phyloP scores from a whole-genome alignment of 148 eudicot genomes.

The Rhododendron simsii region DNA sequence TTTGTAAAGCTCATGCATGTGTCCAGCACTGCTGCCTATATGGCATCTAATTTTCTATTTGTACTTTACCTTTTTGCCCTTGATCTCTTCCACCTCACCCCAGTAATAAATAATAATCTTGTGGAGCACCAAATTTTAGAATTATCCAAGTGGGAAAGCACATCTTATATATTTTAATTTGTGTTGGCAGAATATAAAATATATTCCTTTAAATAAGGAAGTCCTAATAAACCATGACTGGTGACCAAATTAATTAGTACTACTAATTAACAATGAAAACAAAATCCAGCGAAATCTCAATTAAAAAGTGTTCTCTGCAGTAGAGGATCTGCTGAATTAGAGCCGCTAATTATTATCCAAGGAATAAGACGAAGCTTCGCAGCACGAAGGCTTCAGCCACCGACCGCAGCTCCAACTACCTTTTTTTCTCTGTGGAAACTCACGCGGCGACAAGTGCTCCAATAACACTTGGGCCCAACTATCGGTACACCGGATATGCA shows the following conservation, averaged over 20 bases:
- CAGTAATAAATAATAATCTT: background rate
- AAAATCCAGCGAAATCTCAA: background rate
- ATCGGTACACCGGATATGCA: too few relatives aligned
- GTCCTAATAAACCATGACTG: background rate
- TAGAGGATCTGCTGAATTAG: background rate
- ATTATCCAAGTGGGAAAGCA: background rate
- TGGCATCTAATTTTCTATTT: background rate
- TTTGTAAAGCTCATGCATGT: background rate
- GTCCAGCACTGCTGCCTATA: background rate
- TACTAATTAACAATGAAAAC: background rate
- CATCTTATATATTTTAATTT: background rate
- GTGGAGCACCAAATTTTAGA: background rate
- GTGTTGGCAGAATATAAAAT: background rate
- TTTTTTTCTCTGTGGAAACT: background rate
- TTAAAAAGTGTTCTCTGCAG: background rate
- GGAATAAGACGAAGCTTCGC: conserved; percentile 17
- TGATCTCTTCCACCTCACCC: background rate
- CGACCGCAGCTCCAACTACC: conserved; percentile 7
- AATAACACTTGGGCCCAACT: background rate
- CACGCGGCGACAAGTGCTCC: background rate
- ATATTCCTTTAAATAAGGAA: background rate
- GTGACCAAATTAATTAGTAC: background rate
- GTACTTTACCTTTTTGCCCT: background rate
- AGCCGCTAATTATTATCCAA: background rate
- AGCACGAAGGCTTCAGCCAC: conserved; percentile 10